These are phyloP conservation scores for Aspergillus terreus DNA, from an alignment of 2,329 filamentous ascomycete species.

Conservation along the genomic window DNA sequence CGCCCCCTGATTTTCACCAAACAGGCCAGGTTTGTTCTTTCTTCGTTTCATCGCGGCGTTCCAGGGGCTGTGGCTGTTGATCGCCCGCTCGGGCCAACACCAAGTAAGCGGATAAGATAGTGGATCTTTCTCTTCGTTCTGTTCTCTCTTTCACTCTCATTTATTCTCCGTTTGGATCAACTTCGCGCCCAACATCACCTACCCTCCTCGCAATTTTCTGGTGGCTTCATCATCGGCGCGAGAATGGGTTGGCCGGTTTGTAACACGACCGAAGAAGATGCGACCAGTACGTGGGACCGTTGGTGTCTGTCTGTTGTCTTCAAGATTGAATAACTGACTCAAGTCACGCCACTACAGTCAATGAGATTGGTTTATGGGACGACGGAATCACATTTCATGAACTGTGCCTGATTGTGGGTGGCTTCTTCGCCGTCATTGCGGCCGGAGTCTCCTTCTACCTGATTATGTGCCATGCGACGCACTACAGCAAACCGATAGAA, in stretches of 20 bases:
- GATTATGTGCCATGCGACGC: slow-evolving; percentile 56
- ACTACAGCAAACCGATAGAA: slow-evolving; percentile 58
- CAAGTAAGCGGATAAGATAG: slow-evolving; percentile 12
- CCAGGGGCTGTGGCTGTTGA: slow-evolving; percentile 10
- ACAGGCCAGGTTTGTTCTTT: neutral
- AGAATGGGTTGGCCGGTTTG: slow-evolving; percentile 46
- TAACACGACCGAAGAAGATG: slow-evolving; percentile 49
- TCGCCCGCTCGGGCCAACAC: slow-evolving; percentile 5
- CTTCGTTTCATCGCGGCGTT: neutral
- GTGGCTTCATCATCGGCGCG: slow-evolving; percentile 5
- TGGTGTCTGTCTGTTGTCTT: neutral
- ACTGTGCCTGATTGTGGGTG: slow-evolving; percentile 53
- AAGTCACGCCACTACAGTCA: slow-evolving; percentile 26
- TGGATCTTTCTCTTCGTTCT: neutral
- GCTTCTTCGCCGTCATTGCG: slow-evolving; percentile 51
- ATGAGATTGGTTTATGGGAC: slow-evolving; percentile 51
- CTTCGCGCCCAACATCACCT: neutral
- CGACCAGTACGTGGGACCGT: slow-evolving; percentile 34
- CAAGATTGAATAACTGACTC: slow-evolving; percentile 1
- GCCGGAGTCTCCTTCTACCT: slow-evolving; percentile 50
- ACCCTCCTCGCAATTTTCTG: slow-evolving; percentile 1
- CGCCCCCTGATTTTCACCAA: no score
- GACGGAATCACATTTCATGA: slow-evolving; percentile 54
- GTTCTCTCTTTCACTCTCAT: neutral
- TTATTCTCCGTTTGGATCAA: neutral